These are phyloP conservation scores for Solanum lycopersicoides DNA, from an alignment of 257 asterid species.

Conservation along the genomic window DNA sequence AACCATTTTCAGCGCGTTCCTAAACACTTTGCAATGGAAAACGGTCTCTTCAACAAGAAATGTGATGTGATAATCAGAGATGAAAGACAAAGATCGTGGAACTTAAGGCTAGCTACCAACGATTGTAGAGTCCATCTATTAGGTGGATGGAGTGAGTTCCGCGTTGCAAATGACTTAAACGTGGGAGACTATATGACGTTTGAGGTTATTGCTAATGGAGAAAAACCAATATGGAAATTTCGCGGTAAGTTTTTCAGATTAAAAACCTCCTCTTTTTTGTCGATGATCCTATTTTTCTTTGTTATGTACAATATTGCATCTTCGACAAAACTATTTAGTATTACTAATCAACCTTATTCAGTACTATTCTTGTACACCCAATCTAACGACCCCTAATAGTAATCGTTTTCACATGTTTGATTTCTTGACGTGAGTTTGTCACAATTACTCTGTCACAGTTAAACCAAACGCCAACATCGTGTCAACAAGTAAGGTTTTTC, in stretches of 20 bases:
- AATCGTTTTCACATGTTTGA: background rate
- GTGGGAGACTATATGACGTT: background rate
- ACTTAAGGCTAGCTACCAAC: background rate
- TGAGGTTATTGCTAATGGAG: background rate
- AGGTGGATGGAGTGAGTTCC: background rate
- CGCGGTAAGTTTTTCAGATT: background rate
- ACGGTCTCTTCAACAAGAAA: background rate
- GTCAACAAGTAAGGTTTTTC: background rate
- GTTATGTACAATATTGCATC: background rate
- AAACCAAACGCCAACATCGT: background rate
- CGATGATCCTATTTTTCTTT: background rate
- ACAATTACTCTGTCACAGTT: background rate
- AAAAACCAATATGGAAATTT: background rate
- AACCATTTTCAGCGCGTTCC: background rate
- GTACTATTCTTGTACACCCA: background rate
- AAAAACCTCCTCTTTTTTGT: background rate
- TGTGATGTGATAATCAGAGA: background rate
- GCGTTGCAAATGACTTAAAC: background rate
- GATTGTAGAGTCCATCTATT: background rate
- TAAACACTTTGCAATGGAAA: background rate
- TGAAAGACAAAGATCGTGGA: background rate
- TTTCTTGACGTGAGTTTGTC: background rate
- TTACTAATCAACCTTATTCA: background rate
- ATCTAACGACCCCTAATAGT: background rate
- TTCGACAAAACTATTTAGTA: background rate